Percentiles rank a stretch among this genome's conserved stretches.
Conservation (phyloP, 2,329 filamentous ascomycete genomes). For the Curvularia spicifera region DNA sequence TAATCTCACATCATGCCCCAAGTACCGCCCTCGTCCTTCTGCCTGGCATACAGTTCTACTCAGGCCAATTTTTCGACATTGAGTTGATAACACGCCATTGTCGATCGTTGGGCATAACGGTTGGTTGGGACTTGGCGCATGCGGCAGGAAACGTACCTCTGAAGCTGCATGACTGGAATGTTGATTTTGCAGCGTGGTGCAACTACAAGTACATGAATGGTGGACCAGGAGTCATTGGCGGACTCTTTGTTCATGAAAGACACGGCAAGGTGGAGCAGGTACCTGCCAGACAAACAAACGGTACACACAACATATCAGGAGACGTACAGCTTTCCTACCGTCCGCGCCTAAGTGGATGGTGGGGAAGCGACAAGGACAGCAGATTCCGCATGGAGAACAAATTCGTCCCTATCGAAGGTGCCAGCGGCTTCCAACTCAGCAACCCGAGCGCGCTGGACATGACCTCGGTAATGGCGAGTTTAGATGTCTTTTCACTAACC, state of each 20-base stretch:
- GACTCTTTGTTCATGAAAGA: slow-evolving; percentile 78
- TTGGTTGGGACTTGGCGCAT: slow-evolving; percentile 90
- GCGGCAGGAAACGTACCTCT: slow-evolving; percentile 84
- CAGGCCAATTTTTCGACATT: slow-evolving; percentile 87
- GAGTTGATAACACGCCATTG: slow-evolving; percentile 78
- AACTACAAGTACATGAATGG: slow-evolving; percentile 94
- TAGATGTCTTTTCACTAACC: slow-evolving; percentile 76
- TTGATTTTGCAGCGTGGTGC: slow-evolving; percentile 93
- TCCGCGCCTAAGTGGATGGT: slow-evolving; percentile 81
- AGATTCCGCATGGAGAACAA: slow-evolving; percentile 84
- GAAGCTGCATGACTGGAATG: slow-evolving; percentile 82
- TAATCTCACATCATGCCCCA: slow-evolving; percentile 76
- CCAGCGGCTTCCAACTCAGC: slow-evolving; percentile 81
- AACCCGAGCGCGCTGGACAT: slow-evolving; percentile 83
- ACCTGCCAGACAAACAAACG: slow-evolving; percentile 2
- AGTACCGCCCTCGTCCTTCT: slow-evolving; percentile 78
- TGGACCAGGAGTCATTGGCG: slow-evolving; percentile 81
- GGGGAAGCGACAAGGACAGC: slow-evolving; percentile 77
- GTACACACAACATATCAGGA: slow-evolving; percentile 37
- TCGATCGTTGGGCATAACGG: slow-evolving; percentile 70
- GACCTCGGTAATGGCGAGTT: slow-evolving; percentile 72
- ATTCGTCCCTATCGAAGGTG: slow-evolving; percentile 79
- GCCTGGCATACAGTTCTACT: slow-evolving; percentile 91
- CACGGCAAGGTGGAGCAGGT: slow-evolving; percentile 65
- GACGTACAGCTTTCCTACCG: slow-evolving; percentile 58